Evolutionary conservation across 202 grass and related monocot genomes (phyloP), one percentile per base, ranked within the genome.

Genomic region (Schoenoplectus tabernaemontani): DNA sequence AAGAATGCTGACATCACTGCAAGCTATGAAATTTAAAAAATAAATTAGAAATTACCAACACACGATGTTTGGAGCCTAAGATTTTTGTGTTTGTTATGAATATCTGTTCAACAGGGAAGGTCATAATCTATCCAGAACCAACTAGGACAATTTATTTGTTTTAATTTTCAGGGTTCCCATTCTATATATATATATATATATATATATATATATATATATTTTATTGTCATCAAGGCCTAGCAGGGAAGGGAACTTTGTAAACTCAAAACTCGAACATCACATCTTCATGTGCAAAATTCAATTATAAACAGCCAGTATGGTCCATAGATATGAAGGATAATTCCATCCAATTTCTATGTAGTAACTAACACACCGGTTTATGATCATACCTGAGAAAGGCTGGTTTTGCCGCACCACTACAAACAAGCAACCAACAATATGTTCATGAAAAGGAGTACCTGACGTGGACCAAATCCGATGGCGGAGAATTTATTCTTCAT

Each of bases 1-100:
- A 98, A 72, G 70, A 98, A 95, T 2, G 85, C 96, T 78, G 96
- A 98, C 96, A 98, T 95, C 54, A 98, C 96, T 50, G 81, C 96
- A 43, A 98, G 83, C 96, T 98, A 78, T 67, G 84, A 59, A 68
- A 82, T n/a, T 59, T 11, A 68, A 0, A 46, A 43, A 69, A 70
- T 47, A 63, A 79, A 38, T 78, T 74, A 74, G 22, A 50, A 58
- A 76, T 26, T 50, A 43, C 34, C 33, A 34, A 7, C 32, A 36
- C 16, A 37, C 61, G 17, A 16, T 7, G 59, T 63, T 37, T 32
- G 36, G 56, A 24, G 30, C 60, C 60, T 62, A 3, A 36, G 60
- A 63, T 63, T 36, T 59, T 64, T 13, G n/a, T 64, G 61, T 37
- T 63, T 63, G 13, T 64, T 8, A n/a, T 34, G n/a, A 37, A 37